phyloP scores from a whole-genome alignment of 2,329 filamentous ascomycete genomes.

The Immersiporthe knoxdaviesiana region DNA sequence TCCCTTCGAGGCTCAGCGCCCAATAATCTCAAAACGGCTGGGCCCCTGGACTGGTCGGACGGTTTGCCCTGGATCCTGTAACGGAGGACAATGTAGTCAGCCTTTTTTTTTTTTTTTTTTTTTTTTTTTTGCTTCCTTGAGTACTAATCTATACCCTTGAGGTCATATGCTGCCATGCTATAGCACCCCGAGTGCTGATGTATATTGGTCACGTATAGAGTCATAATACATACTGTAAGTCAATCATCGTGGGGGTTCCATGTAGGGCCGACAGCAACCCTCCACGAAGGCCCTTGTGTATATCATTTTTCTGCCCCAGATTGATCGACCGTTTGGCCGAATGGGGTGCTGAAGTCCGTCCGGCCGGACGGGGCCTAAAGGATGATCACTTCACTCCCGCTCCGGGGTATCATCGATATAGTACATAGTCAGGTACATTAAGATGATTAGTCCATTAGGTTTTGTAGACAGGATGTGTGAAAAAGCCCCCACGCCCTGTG shows the following conservation, averaged over 20 bases:
- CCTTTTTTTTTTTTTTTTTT: background rate
- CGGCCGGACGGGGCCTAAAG: background rate
- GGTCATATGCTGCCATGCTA: background rate
- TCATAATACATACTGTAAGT: background rate
- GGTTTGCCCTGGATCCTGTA: background rate
- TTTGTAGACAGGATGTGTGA: background rate
- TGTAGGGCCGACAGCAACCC: background rate
- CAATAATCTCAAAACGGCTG: background rate
- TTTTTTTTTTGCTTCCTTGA: background rate
- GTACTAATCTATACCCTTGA: background rate
- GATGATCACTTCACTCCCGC: slow-evolving; percentile 1
- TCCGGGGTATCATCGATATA: background rate
- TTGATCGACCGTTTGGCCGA: slow-evolving; percentile 17
- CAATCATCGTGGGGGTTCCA: background rate
- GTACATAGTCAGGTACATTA: background rate
- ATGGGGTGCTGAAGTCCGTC: slow-evolving; percentile 2
- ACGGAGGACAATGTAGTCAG: background rate
- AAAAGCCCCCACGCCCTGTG: background rate
- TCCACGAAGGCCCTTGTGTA: background rate
- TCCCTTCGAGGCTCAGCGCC: background rate
- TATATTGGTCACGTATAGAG: background rate
- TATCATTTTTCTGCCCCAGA: background rate
- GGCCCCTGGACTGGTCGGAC: background rate
- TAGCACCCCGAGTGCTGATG: background rate
- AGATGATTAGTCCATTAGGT: background rate